Base-by-base conservation (phyloP, 2,329 filamentous ascomycete species). In the Claviceps spartinae region DNA sequence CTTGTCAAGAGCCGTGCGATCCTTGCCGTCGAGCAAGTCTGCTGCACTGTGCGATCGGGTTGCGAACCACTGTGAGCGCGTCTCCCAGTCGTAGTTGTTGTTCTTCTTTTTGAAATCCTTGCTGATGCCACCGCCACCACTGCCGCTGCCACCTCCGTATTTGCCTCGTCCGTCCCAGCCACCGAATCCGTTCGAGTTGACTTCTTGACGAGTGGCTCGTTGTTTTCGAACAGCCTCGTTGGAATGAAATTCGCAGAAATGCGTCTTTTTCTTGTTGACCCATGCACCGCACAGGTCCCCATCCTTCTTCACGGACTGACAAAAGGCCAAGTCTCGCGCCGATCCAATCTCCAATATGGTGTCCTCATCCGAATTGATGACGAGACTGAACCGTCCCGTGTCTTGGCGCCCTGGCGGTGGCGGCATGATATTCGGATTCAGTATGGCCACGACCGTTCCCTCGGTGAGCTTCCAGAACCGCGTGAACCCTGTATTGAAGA, bases 401-500 rank as follows among this genome's bases (percentile, higher is more conserved):
- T 90, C 86, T 16, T 81, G 75, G 54, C 82, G 82, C 20, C 83
- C 79, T 1, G 81, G 81, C 0, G 86, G 85, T 0, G 91, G 91
- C 3, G 91, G 88, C 82, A 98, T 87, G 59, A 97, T 85, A 18
- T 75, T 82, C 1, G 93, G 93, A 62, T 98, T 98, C 34, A 98
- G 74, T 26, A 98, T 86, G 5, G 91, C 93, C 52, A 98, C 75
- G 1, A 97, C 78, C 0, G 90, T 96, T n/a, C 93, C 93, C 2
- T 88, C 79, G 0, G 83, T 83, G n/a, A 97, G 73, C 63, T 95
- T 95, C 85, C 91, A 97, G 71, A 93, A 98, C 51, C 86, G 82
- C 16, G 87, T 84, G 61, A 97, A 96, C 6, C 88, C 94, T 0
- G 85, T 82, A 60, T 87, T 86, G 68, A 98, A 98, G 14, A 98